Evolutionary conservation across 495 filamentous ascomycete species (phyloP).

Genomic region (Penicillium waksmanii): DNA sequence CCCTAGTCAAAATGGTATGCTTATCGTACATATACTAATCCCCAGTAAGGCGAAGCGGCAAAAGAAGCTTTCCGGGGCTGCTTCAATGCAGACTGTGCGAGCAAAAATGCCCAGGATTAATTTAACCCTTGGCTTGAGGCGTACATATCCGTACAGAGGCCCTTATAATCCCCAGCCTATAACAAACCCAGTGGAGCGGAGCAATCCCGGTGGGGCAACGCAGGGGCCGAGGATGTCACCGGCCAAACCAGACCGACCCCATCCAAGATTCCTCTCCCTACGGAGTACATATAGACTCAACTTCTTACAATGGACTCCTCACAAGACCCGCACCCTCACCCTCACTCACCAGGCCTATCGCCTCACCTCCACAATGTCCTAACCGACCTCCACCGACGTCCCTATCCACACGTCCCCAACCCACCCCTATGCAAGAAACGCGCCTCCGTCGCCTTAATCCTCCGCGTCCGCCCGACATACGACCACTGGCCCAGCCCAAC

Average conservation of each 20-base stretch:
- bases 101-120: too few species aligned
- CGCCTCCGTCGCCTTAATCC: constrained; percentile 72
- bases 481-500: constrained; percentile 53
- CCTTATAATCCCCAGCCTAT: too few species aligned
- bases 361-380: constrained; percentile 51
- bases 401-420: constrained; percentile 66
- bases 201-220: background rate
- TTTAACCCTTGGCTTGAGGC: too few species aligned
- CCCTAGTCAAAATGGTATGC: too few species aligned
- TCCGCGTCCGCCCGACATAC: constrained; percentile 68
- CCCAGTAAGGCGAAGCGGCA: too few species aligned
- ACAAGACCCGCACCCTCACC: background rate
- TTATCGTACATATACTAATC: too few species aligned
- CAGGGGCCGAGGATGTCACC: background rate
- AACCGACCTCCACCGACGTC: constrained; percentile 51
- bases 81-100: too few species aligned
- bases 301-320: constrained; percentile 16
- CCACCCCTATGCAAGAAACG: constrained; percentile 65
- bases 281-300: too few species aligned
- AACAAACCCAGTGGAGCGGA: too few species aligned
- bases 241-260: background rate
- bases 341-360: constrained; percentile 20
- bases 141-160: too few species aligned
- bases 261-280: too few species aligned
- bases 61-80: too few species aligned